These are phyloP conservation scores for Dendryphion nanum DNA, from an alignment of 2,329 filamentous ascomycete genomes.

Conservation along the genomic window DNA sequence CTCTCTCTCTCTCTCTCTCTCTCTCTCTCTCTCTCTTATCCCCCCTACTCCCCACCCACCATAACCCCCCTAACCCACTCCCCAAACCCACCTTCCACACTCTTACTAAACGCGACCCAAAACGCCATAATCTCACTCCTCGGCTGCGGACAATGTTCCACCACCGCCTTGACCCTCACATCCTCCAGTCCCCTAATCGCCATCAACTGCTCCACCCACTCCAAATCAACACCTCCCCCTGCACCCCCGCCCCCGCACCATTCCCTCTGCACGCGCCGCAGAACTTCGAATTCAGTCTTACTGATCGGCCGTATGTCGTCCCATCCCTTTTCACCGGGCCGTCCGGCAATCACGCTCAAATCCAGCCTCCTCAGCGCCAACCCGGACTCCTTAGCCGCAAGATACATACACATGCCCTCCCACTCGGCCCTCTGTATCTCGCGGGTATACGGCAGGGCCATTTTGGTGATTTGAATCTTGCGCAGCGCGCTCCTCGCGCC, in stretches of 20 bases:
- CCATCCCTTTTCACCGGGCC: slow-evolving; percentile 47
- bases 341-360: slow-evolving; percentile 57
- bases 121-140: slow-evolving; percentile 56
- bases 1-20: too few species aligned
- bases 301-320: slow-evolving; percentile 41
- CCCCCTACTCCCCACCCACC: slow-evolving; percentile 9
- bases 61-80: slow-evolving; percentile 51
- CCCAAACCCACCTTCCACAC: slow-evolving; percentile 56
- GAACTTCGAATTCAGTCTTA: slow-evolving; percentile 19
- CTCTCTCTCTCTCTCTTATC: too few species aligned
- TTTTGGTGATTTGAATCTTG: slow-evolving; percentile 56
- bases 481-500: slow-evolving; percentile 48
- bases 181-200: slow-evolving; percentile 50
- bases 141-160: slow-evolving; percentile 55
- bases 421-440: slow-evolving; percentile 59
- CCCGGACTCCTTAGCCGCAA: slow-evolving; percentile 34
- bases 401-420: slow-evolving; percentile 51
- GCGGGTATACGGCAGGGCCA: slow-evolving; percentile 52
- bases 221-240: slow-evolving; percentile 39
- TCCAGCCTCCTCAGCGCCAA: slow-evolving; percentile 29
- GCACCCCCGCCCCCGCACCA: slow-evolving; percentile 13
- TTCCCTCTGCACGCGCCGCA: slow-evolving; percentile 25
- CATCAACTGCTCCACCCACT: slow-evolving; percentile 59
- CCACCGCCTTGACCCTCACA: slow-evolving; percentile 53
- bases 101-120: slow-evolving; percentile 60